phyloP scores from a whole-genome alignment of 257 asterid genomes.

The Salvia splendens region DNA sequence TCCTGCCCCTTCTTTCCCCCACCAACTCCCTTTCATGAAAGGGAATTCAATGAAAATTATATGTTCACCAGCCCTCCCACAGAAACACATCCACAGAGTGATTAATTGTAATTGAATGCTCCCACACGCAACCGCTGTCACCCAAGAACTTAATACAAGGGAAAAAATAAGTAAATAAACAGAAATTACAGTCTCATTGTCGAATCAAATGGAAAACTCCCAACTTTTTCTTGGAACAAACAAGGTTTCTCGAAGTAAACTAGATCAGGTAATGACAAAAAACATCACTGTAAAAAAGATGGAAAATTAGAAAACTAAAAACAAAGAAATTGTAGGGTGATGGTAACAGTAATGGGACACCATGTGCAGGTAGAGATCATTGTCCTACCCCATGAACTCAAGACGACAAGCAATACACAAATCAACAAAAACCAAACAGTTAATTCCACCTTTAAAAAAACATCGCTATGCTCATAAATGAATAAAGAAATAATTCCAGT shows the following conservation, averaged over 20 bases:
- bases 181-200: conserved; percentile 21
- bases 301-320: conserved; percentile 1
- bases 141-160: conserved; percentile 9
- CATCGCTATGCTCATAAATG: conserved; percentile 30
- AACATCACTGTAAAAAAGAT: neutral
- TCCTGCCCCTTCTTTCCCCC: conserved; percentile 46
- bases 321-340: conserved; percentile 13
- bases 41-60: conserved; percentile 55
- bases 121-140: conserved; percentile 29
- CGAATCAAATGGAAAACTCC: conserved; percentile 22
- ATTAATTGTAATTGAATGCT: conserved; percentile 35
- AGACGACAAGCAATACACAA: conserved; percentile 30
- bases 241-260: conserved; percentile 22
- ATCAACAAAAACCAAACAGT: conserved; percentile 32
- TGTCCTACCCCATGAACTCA: conserved; percentile 60
- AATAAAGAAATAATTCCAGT: conserved; percentile 23
- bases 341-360: conserved; percentile 43
- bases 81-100: conserved; percentile 30
- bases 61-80: conserved; percentile 34
- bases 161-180: neutral
- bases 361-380: conserved; percentile 57
- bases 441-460: conserved; percentile 23
- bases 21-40: conserved; percentile 66
- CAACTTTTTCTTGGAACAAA: conserved; percentile 21
- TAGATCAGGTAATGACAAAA: conserved; percentile 11